A percentile compares a stretch with the other conserved stretches of the same genome.
phyloP scores from a whole-genome alignment of 805 yeast species.

The Schwanniomyces pseudopolymorphus region DNA sequence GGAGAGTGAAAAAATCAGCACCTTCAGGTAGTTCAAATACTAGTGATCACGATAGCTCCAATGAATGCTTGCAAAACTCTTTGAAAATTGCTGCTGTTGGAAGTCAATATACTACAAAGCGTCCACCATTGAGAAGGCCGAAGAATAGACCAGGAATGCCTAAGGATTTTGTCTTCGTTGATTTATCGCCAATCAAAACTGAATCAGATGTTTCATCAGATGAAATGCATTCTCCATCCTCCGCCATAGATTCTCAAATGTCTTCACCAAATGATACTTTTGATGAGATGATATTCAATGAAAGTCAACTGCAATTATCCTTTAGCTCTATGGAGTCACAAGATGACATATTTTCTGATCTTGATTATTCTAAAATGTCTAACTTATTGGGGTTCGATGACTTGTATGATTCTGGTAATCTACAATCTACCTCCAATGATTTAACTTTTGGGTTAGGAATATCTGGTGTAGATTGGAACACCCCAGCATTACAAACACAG shows the following conservation, averaged over 20 bases:
- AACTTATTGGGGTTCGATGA: not conserved
- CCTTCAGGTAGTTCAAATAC: constrained; percentile 9
- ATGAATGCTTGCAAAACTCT: constrained; percentile 44
- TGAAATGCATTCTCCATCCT: constrained; percentile 2
- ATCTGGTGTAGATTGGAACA: constrained; percentile 21
- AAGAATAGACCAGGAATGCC: constrained; percentile 46
- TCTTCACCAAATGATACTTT: constrained; percentile 14
- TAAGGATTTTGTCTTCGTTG: constrained; percentile 46
- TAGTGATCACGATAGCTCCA: constrained; percentile 18
- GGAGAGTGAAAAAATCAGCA: constrained; percentile 41
- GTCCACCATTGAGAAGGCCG: constrained; percentile 44
- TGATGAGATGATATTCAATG: constrained; percentile 13
- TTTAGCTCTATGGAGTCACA: constrained; percentile 16
- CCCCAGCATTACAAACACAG: constrained; percentile 1
- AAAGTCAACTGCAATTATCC: constrained; percentile 15
- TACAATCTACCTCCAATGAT: constrained; percentile 14
- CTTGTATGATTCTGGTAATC: constrained; percentile 5
- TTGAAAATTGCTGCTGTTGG: constrained; percentile 42
- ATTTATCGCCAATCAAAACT: constrained; percentile 41
- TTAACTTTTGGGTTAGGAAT: constrained; percentile 29
- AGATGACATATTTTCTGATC: constrained; percentile 11
- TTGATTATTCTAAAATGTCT: not conserved
- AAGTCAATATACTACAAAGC: constrained; percentile 29
- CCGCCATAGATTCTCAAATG: constrained; percentile 7
- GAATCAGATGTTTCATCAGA: constrained; percentile 15